Base-by-base conservation (phyloP, 2,329 filamentous ascomycete genomes). In the Penicillium sclerotigenum region DNA sequence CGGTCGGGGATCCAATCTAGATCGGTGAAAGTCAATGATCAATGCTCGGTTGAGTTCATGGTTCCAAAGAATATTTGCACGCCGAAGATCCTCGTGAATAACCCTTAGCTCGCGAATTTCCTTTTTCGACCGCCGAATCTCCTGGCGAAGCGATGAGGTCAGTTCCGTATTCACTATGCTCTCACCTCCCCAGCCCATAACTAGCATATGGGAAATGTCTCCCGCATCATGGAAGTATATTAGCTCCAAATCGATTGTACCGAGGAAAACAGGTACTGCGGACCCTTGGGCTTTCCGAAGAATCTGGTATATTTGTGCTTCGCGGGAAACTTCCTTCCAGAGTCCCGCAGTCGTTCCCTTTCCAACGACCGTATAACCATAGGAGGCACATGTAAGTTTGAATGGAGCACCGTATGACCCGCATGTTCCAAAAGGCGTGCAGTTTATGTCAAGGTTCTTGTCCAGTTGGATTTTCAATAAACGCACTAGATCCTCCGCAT, bases 201-300 rank as follows among this genome's bases (percentile, higher is more conserved):
- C 20, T 14, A 47, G 43, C 20, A 47, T 26, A 13, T 47, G 20
- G 18, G 14, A 20, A 7, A 47, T 47, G 1, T 16, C 3, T 47
- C 31, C 63, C 1, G 65, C 62, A 56, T 71, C 54, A 9, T 70
- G 60, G 46, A 71, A 71, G 43, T 70, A 71, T 22, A 59, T 58
- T 47, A 56, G 54, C 9, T 57, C 52, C 6, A 59, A 41, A 38
- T 58, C 54, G 13, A 61, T 61, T 1, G 42, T 54, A 5, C 52
- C 57, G 3, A 61, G n/a, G 26, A 61, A 61, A 26, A 61, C 46
- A 47, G 59, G 57, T 2, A 61, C 46, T 38, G 57, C 46, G 34
- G 51, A 54, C 4, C 57, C 59, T 42, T 61, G 33, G 0, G 45
- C 52, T 16, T 54, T 55, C 1, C n/a, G 28, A 2, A 34, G 8